A percentile compares a stretch with the other conserved stretches of the same genome.
phyloP scores from a whole-genome alignment of 108 stramenopile species.

The Nitzschia sp. region DNA sequence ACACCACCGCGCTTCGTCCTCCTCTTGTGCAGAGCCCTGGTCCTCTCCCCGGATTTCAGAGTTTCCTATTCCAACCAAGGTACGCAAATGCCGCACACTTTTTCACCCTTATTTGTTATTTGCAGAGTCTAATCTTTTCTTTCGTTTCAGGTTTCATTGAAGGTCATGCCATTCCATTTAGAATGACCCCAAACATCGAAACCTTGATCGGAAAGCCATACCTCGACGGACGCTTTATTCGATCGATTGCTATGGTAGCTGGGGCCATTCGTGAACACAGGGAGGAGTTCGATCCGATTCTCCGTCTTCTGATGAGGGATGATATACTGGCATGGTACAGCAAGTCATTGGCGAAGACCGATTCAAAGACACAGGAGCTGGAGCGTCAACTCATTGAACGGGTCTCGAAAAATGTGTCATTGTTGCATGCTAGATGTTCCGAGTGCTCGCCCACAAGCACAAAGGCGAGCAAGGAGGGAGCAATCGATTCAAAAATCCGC shows the following conservation, averaged over 20 bases:
- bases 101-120: neutral
- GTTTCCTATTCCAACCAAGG: slow-evolving; percentile 83
- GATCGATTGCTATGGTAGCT: slow-evolving; percentile 63
- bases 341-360: slow-evolving; percentile 73
- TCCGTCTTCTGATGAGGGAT: slow-evolving; percentile 76
- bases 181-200: slow-evolving; percentile 76
- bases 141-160: slow-evolving; percentile 56
- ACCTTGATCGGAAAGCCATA: slow-evolving; percentile 66
- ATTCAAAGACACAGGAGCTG: slow-evolving; percentile 78
- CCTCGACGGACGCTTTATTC: slow-evolving; percentile 63
- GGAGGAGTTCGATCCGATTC: slow-evolving; percentile 65
- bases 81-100: neutral
- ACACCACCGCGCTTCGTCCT: slow-evolving; percentile 72
- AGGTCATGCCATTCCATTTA: slow-evolving; percentile 66
- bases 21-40: slow-evolving; percentile 44
- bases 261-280: slow-evolving; percentile 51
- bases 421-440: slow-evolving; percentile 54
- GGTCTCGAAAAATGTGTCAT: slow-evolving; percentile 68
- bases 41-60: slow-evolving; percentile 74
- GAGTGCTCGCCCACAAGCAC: slow-evolving; percentile 49
- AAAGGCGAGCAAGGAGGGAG: slow-evolving; percentile 30
- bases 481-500: slow-evolving; percentile 61
- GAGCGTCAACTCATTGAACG: slow-evolving; percentile 79
- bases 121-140: neutral
- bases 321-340: slow-evolving; percentile 87